Percentiles rank a stretch among this genome's conserved stretches.
Evolutionary conservation across 2,329 filamentous ascomycete species (phyloP).

Genomic region (Bertia moriformis): DNA sequence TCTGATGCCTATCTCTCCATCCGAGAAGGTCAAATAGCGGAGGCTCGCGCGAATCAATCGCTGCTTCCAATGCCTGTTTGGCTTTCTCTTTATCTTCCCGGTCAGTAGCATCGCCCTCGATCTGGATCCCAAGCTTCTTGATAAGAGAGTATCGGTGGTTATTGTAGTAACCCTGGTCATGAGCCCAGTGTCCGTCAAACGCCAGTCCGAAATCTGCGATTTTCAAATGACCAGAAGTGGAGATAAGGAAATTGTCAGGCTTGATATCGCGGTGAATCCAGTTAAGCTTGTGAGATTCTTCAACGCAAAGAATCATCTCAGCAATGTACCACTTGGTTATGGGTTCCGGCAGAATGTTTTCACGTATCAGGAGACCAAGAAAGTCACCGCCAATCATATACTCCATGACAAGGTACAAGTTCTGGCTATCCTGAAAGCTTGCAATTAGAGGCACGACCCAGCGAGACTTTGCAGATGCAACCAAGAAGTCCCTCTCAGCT

Average conservation of each 20-base stretch:
- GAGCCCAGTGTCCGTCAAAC: conserved; percentile 89
- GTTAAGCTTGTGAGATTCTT: conserved; percentile 73
- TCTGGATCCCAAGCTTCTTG: conserved; percentile 57
- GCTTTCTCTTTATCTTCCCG: conserved; percentile 25
- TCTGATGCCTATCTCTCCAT: conserved; percentile 57
- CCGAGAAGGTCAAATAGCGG: neutral
- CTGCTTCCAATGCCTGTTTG: conserved; percentile 15
- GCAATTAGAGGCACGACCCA: conserved; percentile 83
- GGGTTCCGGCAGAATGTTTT: conserved; percentile 67
- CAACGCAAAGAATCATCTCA: conserved; percentile 90
- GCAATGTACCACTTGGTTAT: conserved; percentile 78
- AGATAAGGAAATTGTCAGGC: conserved; percentile 91
- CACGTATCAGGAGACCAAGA: conserved; percentile 68
- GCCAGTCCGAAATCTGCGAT: conserved; percentile 94
- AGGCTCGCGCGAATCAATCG: neutral
- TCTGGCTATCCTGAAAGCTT: conserved; percentile 74
- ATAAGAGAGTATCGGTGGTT: conserved; percentile 68
- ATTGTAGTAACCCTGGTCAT: conserved; percentile 76
- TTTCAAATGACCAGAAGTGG: conserved; percentile 74
- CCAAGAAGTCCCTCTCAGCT: conserved; percentile 82
- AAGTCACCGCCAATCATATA: conserved; percentile 98
- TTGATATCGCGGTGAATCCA: conserved; percentile 96
- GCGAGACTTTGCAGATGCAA: conserved; percentile 70
- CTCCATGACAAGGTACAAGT: conserved; percentile 90
- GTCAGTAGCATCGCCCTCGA: conserved; percentile 64